A percentile compares a stretch with the other conserved stretches of the same genome.
phyloP scores from a whole-genome alignment of 257 asterid species.

The Anisodus tanguticus region DNA sequence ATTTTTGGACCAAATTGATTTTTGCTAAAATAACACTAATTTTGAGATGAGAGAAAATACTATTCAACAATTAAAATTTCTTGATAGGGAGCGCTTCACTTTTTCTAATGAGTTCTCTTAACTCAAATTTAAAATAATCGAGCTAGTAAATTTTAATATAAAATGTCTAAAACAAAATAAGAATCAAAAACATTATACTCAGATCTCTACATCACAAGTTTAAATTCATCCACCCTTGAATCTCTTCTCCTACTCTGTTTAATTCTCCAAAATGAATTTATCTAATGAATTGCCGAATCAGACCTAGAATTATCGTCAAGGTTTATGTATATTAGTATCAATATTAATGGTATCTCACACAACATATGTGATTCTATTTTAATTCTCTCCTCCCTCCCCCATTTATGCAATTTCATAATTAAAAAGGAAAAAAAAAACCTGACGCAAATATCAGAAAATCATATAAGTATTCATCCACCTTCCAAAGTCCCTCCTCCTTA shows the following conservation, averaged over 20 bases:
- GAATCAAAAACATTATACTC: neutral
- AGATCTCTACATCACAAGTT: neutral
- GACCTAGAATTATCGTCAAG: neutral
- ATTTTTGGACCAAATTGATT: too few species aligned
- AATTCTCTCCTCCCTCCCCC: neutral
- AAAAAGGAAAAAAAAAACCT: neutral
- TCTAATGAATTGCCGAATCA: neutral
- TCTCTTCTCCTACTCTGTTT: neutral
- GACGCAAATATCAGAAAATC: neutral
- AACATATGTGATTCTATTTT: neutral
- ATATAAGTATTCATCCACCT: neutral
- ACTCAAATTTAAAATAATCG: too few species aligned
- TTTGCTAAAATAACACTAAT: too few species aligned
- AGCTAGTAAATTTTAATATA: too few species aligned
- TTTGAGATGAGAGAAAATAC: too few species aligned
- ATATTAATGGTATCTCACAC: too few species aligned
- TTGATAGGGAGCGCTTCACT: too few species aligned
- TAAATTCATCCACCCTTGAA: conserved; percentile 6
- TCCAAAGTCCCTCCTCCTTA: conserved; percentile 22
- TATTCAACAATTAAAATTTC: too few species aligned
- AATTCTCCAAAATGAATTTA: neutral
- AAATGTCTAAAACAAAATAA: too few species aligned
- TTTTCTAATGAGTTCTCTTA: too few species aligned
- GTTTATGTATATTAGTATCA: neutral
- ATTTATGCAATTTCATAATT: neutral